phyloP scores from a whole-genome alignment of 2,329 filamentous ascomycete genomes.

The Sphaerulina musiva region DNA sequence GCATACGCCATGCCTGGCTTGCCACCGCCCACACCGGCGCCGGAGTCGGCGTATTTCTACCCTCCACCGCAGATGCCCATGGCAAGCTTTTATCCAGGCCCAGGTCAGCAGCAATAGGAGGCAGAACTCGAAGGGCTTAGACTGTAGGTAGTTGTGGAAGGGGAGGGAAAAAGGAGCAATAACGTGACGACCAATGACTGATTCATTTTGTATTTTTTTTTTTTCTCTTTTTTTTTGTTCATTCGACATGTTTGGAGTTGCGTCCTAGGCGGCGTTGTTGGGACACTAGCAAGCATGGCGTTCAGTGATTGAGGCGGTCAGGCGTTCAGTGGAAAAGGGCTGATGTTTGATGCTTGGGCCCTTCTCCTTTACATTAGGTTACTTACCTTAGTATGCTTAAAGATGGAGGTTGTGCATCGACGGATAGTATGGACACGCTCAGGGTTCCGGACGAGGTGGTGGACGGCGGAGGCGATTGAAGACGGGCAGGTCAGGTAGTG shows the following conservation, averaged over 20 bases:
- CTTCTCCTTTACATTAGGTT: background rate
- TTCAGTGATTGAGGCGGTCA: constrained; percentile 5
- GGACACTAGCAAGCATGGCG: constrained; percentile 20
- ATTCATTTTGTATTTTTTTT: constrained; percentile 7
- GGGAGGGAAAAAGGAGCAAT: background rate
- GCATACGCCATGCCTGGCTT: constrained; percentile 32
- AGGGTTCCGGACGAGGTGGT: background rate
- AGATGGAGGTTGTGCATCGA: background rate
- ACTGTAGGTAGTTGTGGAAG: background rate
- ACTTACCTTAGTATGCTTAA: background rate
- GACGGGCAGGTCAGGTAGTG: background rate
- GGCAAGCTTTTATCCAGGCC: constrained; percentile 19
- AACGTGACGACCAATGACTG: background rate
- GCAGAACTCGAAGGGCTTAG: background rate
- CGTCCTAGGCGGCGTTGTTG: constrained; percentile 10
- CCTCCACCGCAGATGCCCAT: constrained; percentile 15
- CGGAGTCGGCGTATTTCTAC: constrained; percentile 24
- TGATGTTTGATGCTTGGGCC: background rate
- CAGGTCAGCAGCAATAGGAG: constrained; percentile 18
- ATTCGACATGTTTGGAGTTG: constrained; percentile 3
- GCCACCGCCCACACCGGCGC: constrained; percentile 26
- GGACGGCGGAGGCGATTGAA: background rate
- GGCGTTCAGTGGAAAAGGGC: constrained; percentile 6
- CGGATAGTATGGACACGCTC: background rate
- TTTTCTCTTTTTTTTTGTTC: background rate